Evolutionary conservation across 2,329 filamentous ascomycete genomes (phyloP), one percentile per base, ranked within the genome.

Genomic region (Botrytis byssoidea): DNA sequence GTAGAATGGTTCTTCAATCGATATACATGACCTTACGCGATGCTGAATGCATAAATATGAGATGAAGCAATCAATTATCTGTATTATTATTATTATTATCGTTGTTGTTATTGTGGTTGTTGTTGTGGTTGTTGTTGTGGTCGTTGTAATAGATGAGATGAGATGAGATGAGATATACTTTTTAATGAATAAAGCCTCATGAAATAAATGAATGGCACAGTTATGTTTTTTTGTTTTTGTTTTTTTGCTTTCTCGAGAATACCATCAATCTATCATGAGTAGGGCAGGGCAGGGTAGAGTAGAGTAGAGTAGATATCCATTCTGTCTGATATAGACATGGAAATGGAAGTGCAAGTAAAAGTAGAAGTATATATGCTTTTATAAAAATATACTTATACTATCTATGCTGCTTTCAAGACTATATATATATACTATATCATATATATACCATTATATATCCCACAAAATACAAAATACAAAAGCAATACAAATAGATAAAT

Each of bases 111-210:
- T 29, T 42, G 12, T 42, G 12, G 12, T 42, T 40, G 25, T 55
- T 16, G 14, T 29, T 42, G 12, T 42, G 12, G 12, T 42, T 40
- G 25, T 55, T 16, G 14, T 63, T 37, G 37, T 37, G 5, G 8
- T 37, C 1, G 37, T 9, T 37, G 37, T 9, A 70, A 71, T 37
- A 42, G 14, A 42, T 42, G 40, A 40, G 40, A 40, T 40, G 35
- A 64, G 46, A 68, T 68, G 55, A 70, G 69, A 71, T 48, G 44
- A 51, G 46, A 68, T 68, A 68, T 57, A 42, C 48, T 37, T 68
- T 68, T 57, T 68, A 68, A 68, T 68, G 35, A 68, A 55, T n/a
- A 12, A 55, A 68, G 18, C 65, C 25, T 55, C 65, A 67, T 14
- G 32, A 67, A 67, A 22, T 40, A 10, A 9, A 40, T 25, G 7